Evolutionary conservation across 1,284 basidiomycete species (phyloP).

Genomic region (Tylopilus sp.): DNA sequence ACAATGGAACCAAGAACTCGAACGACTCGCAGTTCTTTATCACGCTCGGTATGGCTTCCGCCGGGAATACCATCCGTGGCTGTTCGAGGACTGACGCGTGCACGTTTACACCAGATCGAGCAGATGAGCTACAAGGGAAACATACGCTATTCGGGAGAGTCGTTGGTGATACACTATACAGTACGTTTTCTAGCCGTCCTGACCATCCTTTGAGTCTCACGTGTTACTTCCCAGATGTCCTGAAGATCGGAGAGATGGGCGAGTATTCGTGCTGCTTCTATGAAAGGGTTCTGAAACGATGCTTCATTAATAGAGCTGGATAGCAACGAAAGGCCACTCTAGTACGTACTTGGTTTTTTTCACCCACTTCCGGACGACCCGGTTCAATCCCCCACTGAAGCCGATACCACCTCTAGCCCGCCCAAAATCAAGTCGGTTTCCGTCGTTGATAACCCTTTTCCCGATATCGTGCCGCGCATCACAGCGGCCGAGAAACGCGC

Average conservation of each 20-base stretch:
- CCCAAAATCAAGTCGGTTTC: constrained; percentile 89
- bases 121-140: constrained; percentile 90
- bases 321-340: constrained; percentile 85
- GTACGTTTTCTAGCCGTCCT: constrained; percentile 58
- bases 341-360: constrained; percentile 64
- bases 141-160: constrained; percentile 89
- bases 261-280: constrained; percentile 32
- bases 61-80: background rate
- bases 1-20: constrained; percentile 85
- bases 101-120: constrained; percentile 67
- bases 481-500: constrained; percentile 91
- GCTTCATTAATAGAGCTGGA: constrained; percentile 72
- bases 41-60: constrained; percentile 74
- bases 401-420: constrained; percentile 63
- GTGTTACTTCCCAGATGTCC: constrained; percentile 67
- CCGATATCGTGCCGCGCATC: constrained; percentile 96
- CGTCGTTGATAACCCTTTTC: constrained; percentile 94
- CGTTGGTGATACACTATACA: constrained; percentile 88
- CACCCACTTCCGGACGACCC: background rate
- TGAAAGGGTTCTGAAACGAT: background rate
- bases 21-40: constrained; percentile 95
- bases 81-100: constrained; percentile 6
- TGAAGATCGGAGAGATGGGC: constrained; percentile 92
- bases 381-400: constrained; percentile 12
- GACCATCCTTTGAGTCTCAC: constrained; percentile 2